These are phyloP conservation scores for Funneliformis geosporum DNA, from an alignment of 192 early-diverging fungal genomes.

Conservation along the genomic window DNA sequence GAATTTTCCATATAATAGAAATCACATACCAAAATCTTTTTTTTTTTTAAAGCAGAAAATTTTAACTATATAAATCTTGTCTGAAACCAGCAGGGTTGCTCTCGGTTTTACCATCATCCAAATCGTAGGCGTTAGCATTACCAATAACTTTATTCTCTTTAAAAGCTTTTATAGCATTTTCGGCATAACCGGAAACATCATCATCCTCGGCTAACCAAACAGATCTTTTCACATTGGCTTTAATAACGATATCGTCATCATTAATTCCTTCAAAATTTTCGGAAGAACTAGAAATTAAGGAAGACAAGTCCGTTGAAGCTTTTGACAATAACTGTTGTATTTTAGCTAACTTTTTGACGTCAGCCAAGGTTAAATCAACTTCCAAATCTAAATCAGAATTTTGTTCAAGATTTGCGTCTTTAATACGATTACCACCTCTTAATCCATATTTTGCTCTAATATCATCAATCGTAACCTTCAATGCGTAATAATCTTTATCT, in stretches of 20 bases:
- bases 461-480: constrained; percentile 31
- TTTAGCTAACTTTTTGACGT: constrained; percentile 7
- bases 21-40: no score
- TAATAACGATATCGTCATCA: background rate
- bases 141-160: constrained; percentile 13
- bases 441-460: constrained; percentile 31
- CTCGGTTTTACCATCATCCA: constrained; percentile 23
- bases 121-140: constrained; percentile 4
- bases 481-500: constrained; percentile 27
- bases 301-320: constrained; percentile 10
- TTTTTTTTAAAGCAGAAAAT: no score
- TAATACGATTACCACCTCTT: constrained; percentile 18
- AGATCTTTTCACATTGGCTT: background rate
- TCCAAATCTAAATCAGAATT: constrained; percentile 31
- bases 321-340: constrained; percentile 26
- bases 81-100: constrained; percentile 15
- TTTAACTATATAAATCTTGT: constrained; percentile 12
- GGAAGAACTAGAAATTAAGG: background rate
- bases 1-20: no score
- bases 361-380: constrained; percentile 23
- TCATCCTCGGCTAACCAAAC: constrained; percentile 31
- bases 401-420: constrained; percentile 29
- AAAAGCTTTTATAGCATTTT: constrained; percentile 22
- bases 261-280: background rate
- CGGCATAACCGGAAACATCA: constrained; percentile 25